Evolutionary conservation across 192 early-diverging fungal species (phyloP), one percentile per base, ranked within the genome.

Genomic region (Globomyces pollinis-pini): DNA sequence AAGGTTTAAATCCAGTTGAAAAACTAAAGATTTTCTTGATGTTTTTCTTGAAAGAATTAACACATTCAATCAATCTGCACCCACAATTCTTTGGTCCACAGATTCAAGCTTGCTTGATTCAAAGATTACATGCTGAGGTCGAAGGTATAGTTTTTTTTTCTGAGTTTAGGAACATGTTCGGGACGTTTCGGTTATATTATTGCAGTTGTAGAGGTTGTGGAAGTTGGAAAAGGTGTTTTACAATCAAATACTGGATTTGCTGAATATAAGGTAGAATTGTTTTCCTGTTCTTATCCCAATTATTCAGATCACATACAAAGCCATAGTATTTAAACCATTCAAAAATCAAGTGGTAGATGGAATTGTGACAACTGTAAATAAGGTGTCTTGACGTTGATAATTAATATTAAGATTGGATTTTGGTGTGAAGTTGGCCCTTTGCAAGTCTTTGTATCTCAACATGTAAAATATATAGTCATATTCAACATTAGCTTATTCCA

Each of bases 291-390:
- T n/a, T n/a, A n/a, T n/a, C n/a, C n/a, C n/a, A n/a, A n/a, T n/a
- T n/a, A n/a, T n/a, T n/a, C n/a, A n/a, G n/a, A n/a, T n/a, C n/a
- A n/a, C n/a, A n/a, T 80, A 99, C 71, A 87, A 90, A 54, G 96
- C 96, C 2, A 88, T 99, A 66, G 89, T 99, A 2, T 94, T 96
- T 60, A 96, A 93, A 65, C 93, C 94, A 13, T 99, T 94, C 75
- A 95, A 88, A 59, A 89, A 91, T 45, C 90, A 98, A 72, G 96
- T 99, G 6, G 75, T 97, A 6, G 94, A 99, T 69, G 94, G 87
- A 0, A 80, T 91, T 4, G 72, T 74, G 47, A 89, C 84, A 0
- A 86, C 79, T 41, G 94, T 99, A 4, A 96, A 88, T 62, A 88
- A 91, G 80, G 88, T 90, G 70, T 24, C 34, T 26, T 42, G 16